phyloP scores from a whole-genome alignment of 495 filamentous ascomycete genomes.

The Penicillium desertorum region DNA sequence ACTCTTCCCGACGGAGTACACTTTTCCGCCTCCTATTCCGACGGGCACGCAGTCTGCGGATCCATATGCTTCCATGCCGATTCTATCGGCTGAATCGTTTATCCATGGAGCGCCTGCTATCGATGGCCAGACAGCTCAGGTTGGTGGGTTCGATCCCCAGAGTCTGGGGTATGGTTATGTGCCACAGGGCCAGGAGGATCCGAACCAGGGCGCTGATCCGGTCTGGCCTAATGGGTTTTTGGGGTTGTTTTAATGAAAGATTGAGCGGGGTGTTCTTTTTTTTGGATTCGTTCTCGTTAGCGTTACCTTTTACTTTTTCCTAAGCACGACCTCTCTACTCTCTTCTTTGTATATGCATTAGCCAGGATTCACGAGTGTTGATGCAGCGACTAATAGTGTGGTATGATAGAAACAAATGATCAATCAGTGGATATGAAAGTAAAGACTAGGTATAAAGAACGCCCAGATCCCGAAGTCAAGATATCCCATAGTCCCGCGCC shows the following conservation, averaged over 20 bases:
- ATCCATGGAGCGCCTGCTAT: constrained; percentile 11
- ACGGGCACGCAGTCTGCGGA: not conserved
- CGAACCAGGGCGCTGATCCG: constrained; percentile 7
- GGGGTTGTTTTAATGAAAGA: constrained; percentile 18
- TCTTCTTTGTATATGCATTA: not conserved
- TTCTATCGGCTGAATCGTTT: constrained; percentile 26
- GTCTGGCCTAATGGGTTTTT: constrained; percentile 23
- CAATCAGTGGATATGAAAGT: constrained; percentile 6
- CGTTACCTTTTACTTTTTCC: not conserved
- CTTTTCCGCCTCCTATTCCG: constrained; percentile 4
- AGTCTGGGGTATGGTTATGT: constrained; percentile 11
- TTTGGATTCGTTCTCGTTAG: not conserved
- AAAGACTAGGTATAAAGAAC: constrained; percentile 1
- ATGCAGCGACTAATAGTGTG: not conserved
- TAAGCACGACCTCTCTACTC: not conserved
- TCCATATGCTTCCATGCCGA: constrained; percentile 13
- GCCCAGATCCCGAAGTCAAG: constrained; percentile 1
- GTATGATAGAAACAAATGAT: not conserved
- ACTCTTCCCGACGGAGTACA: constrained; percentile 27
- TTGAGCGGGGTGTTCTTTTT: not conserved
- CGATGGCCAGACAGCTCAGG: not conserved
- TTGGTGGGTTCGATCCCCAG: constrained; percentile 1
- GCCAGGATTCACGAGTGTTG: not conserved
- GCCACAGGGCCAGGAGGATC: constrained; percentile 7
- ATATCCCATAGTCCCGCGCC: not conserved